These are phyloP conservation scores for Triadica sebifera DNA, from an alignment of 345 rosid species.

Conservation along the genomic window DNA sequence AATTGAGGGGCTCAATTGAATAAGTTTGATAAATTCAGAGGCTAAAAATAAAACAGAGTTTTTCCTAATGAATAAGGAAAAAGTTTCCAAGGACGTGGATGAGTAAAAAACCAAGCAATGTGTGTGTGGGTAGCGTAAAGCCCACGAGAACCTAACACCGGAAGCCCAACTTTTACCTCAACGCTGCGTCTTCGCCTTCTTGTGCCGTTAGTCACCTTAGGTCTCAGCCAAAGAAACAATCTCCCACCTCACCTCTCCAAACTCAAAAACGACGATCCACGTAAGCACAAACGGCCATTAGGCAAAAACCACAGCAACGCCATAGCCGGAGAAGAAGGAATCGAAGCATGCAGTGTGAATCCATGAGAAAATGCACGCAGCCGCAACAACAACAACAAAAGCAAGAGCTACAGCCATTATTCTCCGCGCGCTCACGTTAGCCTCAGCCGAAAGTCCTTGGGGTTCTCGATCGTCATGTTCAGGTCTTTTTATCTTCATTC, in stretches of 20 bases:
- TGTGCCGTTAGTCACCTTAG: conserved; percentile 14
- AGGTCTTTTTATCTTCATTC: conserved; percentile 33
- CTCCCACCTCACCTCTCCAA: not conserved
- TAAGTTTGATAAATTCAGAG: no score
- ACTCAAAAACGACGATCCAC: not conserved
- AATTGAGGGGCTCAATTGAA: no score
- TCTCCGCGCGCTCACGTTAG: conserved; percentile 21
- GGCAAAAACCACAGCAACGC: not conserved
- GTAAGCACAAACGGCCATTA: not conserved
- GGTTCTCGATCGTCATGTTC: conserved; percentile 48
- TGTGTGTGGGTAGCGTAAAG: not conserved
- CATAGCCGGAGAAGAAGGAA: not conserved
- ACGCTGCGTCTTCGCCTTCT: not conserved
- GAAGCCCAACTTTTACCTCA: not conserved
- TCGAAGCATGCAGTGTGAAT: not conserved
- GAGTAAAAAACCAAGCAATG: not conserved
- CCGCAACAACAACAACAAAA: not conserved
- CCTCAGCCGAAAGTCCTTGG: conserved; percentile 7
- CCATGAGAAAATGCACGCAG: conserved; percentile 53
- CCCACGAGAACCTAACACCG: conserved; percentile 6
- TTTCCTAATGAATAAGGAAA: no score
- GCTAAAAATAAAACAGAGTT: no score
- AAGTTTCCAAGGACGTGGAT: conserved; percentile 2
- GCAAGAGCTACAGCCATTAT: not conserved
- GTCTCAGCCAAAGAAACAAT: not conserved